Evolutionary conservation across 352 stramenopile species (phyloP).

Genomic region (Globisporangium solare): DNA sequence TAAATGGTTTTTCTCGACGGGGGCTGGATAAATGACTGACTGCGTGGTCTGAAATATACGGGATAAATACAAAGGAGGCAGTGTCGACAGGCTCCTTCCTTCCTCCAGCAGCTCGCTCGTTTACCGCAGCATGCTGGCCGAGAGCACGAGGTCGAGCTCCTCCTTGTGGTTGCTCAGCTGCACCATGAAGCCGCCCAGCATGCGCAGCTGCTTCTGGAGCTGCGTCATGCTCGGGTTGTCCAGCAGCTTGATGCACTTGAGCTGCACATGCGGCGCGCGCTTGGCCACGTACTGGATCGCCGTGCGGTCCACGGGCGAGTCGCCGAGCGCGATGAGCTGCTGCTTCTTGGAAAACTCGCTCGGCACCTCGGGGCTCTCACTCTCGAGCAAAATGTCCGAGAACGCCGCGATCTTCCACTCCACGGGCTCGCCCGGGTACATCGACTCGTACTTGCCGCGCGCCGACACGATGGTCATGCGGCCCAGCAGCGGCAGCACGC

Average conservation of each 20-base stretch:
- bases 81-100: no score
- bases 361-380: constrained; percentile 15
- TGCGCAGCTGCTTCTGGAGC: constrained; percentile 59
- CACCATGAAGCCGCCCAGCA: constrained; percentile 54
- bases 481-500: constrained; percentile 44
- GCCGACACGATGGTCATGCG: constrained; percentile 65
- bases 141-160: constrained; percentile 68
- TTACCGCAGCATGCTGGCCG: constrained; percentile 64
- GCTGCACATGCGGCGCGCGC: constrained; percentile 36
- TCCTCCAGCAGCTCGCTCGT: no score
- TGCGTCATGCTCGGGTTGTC: constrained; percentile 72
- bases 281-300: constrained; percentile 64
- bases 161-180: constrained; percentile 64
- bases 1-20: neutral
- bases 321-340: constrained; percentile 69
- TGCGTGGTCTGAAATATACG: neutral
- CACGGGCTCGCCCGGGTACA: constrained; percentile 52
- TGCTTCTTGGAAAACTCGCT: constrained; percentile 26
- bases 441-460: constrained; percentile 50
- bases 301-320: constrained; percentile 66
- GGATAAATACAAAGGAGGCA: neutral
- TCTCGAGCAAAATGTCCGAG: constrained; percentile 37
- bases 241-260: constrained; percentile 80
- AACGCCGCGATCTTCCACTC: constrained; percentile 82
- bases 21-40: neutral